Evolutionary conservation across 2,329 filamentous ascomycete genomes (phyloP), one percentile per base, ranked within the genome.

Genomic region (Scedosporium minutisporum): DNA sequence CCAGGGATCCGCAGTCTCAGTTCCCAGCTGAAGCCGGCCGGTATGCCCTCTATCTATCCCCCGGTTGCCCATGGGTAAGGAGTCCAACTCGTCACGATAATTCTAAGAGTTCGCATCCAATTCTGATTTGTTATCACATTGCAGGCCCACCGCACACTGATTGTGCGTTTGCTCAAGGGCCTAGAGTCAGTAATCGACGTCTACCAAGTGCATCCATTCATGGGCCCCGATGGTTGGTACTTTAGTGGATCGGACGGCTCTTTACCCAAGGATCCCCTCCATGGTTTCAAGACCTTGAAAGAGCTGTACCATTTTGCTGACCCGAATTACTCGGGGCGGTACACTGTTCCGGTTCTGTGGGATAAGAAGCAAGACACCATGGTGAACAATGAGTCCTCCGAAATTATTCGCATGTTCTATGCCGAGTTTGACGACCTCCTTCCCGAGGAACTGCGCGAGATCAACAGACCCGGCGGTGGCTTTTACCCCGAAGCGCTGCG

Each of bases 361-460:
- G 87, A 90, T 67, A 87, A 85, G 71, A 84, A 87, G 71, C 78
- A 79, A 25, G 82, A 86, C 58, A 83, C 80, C 16, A 89, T 93
- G 66, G 90, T 95, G 57, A 92, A 84, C 79, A 96, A 96, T 66
- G 91, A 95, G 77, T 89, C 87, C 62, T 84, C 85, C 61, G 91
- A 95, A 72, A 93, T 95, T 67, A 91, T 95, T 67, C 83, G 90
- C 66, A 93, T 93, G 88, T 78, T 95, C 65, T 91, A 91, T 73
- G 80, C 81, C 10, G 88, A 85, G 62, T 92, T 93, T 68, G 88
- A 93, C 65, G 75, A 80, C 58, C 69, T 87, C 5, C 70, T 87
- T 1, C 80, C 81, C 0, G 77, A 78, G 21, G 65, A 81, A 61
- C 76, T 80, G 63, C 80, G 80, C 6, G 85, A 88, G 66, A 69